phyloP scores from a whole-genome alignment of 1,284 basidiomycete genomes.

The Butyriboletus appendiculatus region DNA sequence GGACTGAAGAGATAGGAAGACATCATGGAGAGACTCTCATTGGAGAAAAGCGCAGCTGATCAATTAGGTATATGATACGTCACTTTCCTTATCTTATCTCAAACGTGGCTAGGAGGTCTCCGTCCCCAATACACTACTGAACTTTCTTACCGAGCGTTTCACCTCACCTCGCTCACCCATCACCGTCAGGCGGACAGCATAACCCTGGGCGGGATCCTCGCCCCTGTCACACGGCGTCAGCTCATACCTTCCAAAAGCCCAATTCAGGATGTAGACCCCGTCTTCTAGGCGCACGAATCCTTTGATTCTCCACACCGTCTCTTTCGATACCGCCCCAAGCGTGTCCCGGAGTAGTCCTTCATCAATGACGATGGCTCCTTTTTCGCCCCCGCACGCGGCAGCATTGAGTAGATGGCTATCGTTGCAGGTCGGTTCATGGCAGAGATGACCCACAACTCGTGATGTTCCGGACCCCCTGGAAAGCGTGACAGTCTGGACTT shows the following conservation, averaged over 20 bases:
- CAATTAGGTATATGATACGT: conserved; percentile 12
- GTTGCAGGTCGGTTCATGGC: conserved; percentile 29
- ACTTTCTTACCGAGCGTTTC: conserved; percentile 52
- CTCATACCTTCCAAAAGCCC: conserved; percentile 87
- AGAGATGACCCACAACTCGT: conserved; percentile 24
- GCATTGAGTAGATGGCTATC: conserved; percentile 5
- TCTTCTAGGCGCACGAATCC: conserved; percentile 69
- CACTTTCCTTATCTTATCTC: conserved; percentile 25
- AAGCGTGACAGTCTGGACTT: conserved; percentile 79
- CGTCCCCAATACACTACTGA: conserved; percentile 56
- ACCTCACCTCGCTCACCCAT: conserved; percentile 91
- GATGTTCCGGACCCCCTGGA: conserved; percentile 41
- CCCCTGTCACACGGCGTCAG: conserved; percentile 46
- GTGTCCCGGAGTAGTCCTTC: conserved; percentile 43
- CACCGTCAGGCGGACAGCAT: conserved; percentile 64
- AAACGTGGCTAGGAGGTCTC: conserved; percentile 12
- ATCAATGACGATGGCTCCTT: conserved; percentile 16
- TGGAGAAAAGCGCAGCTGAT: conserved; percentile 7
- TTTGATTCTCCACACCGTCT: conserved; percentile 77
- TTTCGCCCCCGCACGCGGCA: not conserved
- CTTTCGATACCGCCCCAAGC: conserved; percentile 60
- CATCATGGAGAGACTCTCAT: conserved; percentile 38
- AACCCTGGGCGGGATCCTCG: conserved; percentile 36
- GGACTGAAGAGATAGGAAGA: conserved; percentile 57
- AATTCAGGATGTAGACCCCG: conserved; percentile 73